Percentiles rank a stretch among this genome's conserved stretches.
phyloP scores from a whole-genome alignment of 2,329 filamentous ascomycete genomes.

The Thelonectria blattea region DNA sequence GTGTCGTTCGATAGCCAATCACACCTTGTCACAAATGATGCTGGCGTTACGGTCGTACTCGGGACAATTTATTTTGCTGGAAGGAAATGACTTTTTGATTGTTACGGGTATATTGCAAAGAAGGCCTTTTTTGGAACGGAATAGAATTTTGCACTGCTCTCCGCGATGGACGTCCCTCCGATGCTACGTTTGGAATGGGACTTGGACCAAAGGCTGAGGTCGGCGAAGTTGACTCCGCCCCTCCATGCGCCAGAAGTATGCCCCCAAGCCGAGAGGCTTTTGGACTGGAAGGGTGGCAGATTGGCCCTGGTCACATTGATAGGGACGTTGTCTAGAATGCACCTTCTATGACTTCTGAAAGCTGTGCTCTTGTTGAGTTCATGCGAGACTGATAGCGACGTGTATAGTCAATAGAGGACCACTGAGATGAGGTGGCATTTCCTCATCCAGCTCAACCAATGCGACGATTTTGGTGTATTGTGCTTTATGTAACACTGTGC shows the following conservation, averaged over 20 bases:
- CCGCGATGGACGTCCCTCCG: slow-evolving; percentile 13
- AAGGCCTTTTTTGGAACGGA: slow-evolving; percentile 25
- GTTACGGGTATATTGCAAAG: slow-evolving; percentile 31
- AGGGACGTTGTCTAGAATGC: neutral
- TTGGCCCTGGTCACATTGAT: neutral
- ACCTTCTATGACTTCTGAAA: neutral
- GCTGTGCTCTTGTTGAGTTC: neutral
- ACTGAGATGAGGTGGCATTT: neutral
- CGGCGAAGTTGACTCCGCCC: neutral
- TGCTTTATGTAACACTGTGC: no score
- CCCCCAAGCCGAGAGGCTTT: slow-evolving; percentile 3
- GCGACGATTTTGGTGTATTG: no score
- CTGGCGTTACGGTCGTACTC: slow-evolving; percentile 46
- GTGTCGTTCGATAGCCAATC: slow-evolving; percentile 29
- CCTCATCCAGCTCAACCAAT: no score
- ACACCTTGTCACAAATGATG: slow-evolving; percentile 38
- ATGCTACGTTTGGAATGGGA: slow-evolving; percentile 11
- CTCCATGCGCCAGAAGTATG: neutral
- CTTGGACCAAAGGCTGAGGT: neutral
- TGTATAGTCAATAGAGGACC: neutral
- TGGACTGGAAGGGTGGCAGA: neutral
- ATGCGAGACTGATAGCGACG: neutral
- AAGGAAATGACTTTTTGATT: slow-evolving; percentile 37
- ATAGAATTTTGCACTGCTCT: slow-evolving; percentile 32
- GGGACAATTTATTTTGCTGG: slow-evolving; percentile 37